Evolutionary conservation across 805 yeast genomes (phyloP).

Genomic region (Hermanozyma aechmeae): DNA sequence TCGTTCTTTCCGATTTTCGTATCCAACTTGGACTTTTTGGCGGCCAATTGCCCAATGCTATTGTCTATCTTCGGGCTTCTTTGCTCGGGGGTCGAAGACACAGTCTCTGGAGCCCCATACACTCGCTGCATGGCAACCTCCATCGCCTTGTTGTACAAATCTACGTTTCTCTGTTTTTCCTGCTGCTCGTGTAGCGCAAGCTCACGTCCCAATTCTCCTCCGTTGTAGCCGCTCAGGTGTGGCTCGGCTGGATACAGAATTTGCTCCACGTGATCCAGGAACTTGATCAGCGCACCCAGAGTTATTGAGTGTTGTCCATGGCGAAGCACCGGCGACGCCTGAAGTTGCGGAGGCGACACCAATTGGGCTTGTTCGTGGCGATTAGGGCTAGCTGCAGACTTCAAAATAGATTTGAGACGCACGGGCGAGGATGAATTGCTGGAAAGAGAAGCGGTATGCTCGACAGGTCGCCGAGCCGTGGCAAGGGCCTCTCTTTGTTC

Average conservation of each 20-base stretch:
- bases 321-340: too few species aligned
- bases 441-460: too few species aligned
- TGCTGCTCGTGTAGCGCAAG: too few species aligned
- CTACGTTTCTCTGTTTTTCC: constrained; percentile 29
- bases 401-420: too few species aligned
- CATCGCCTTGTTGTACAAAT: constrained; percentile 46
- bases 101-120: constrained; percentile 28
- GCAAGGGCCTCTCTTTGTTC: constrained; percentile 3
- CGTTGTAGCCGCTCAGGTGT: too few species aligned
- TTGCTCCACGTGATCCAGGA: constrained; percentile 15
- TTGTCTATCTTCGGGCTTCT: constrained; percentile 1
- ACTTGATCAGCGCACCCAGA: too few species aligned
- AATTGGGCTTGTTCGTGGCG: too few species aligned
- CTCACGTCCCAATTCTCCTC: too few species aligned
- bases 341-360: too few species aligned
- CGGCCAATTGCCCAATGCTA: constrained; percentile 1
- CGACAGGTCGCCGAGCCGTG: background rate
- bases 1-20: constrained; percentile 5
- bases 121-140: constrained; percentile 49
- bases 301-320: too few species aligned
- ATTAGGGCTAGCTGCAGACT: too few species aligned
- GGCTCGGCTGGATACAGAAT: constrained; percentile 28
- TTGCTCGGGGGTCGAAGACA: background rate
- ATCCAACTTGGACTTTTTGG: constrained; percentile 6
- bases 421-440: too few species aligned